Percentiles rank a stretch among this genome's conserved stretches.
phyloP scores from a whole-genome alignment of 345 rosid genomes.

The Populus nigra region DNA sequence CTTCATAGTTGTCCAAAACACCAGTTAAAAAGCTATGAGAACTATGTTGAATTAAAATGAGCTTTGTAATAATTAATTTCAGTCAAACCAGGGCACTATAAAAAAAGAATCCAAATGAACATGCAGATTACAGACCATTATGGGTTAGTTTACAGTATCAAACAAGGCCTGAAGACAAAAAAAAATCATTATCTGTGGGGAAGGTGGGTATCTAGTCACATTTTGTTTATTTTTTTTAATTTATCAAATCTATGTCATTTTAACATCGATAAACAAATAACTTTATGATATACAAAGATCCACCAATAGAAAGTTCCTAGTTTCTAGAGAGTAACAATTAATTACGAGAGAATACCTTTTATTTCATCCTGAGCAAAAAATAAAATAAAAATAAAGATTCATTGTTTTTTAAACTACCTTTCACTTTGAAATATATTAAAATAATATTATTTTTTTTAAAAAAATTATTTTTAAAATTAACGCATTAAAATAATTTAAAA shows the following conservation, averaged over 20 bases:
- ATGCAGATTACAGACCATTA: constrained; percentile 2
- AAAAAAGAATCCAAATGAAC: constrained; percentile 7
- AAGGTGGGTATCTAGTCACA: background rate
- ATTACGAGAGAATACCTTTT: background rate
- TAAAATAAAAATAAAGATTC: too few species aligned
- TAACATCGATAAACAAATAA: background rate
- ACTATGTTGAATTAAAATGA: background rate
- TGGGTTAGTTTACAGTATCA: constrained; percentile 14
- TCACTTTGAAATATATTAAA: too few species aligned
- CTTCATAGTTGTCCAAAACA: too few species aligned
- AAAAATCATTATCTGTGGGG: constrained; percentile 7
- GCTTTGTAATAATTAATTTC: background rate
- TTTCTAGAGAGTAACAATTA: background rate
- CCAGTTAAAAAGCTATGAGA: background rate
- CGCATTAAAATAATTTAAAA: too few species aligned
- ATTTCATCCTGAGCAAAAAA: background rate
- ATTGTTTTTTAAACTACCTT: too few species aligned
- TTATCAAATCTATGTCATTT: background rate
- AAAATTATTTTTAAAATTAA: too few species aligned
- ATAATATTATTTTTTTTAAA: too few species aligned
- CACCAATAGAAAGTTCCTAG: background rate
- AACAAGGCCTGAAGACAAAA: background rate
- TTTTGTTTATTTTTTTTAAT: background rate
- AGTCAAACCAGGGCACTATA: constrained; percentile 17
- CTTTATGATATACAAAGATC: background rate